Percentiles rank a stretch among this genome's conserved stretches.
phyloP scores from a whole-genome alignment of 257 asterid species.

The Ilex asprella region DNA sequence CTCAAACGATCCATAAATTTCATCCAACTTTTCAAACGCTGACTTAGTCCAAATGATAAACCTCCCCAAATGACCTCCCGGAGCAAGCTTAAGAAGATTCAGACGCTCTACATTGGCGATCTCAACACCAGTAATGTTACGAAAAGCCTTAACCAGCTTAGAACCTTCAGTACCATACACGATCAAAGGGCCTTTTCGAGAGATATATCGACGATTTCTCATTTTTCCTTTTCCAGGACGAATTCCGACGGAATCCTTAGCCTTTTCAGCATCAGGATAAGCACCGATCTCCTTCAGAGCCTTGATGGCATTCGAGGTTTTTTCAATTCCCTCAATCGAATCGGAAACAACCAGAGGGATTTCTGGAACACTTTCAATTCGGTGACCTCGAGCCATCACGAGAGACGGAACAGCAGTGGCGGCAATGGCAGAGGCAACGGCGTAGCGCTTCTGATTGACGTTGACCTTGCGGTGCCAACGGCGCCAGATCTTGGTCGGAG shows the following conservation, averaged over 20 bases:
- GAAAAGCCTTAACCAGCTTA: conserved; percentile 68
- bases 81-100: conserved; percentile 64
- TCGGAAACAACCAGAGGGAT: conserved; percentile 67
- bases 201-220: conserved; percentile 65
- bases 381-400: conserved; percentile 76
- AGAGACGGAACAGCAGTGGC: conserved; percentile 67
- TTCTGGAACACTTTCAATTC: conserved; percentile 62
- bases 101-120: conserved; percentile 62
- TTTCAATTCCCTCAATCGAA: conserved; percentile 60
- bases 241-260: conserved; percentile 56
- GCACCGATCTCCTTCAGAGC: conserved; percentile 67
- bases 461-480: conserved; percentile 63
- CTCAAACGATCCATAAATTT: conserved; percentile 60
- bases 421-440: conserved; percentile 69
- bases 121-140: conserved; percentile 75
- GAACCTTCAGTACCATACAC: conserved; percentile 84
- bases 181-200: conserved; percentile 69
- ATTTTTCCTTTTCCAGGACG: conserved; percentile 78
- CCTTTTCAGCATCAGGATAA: conserved; percentile 61
- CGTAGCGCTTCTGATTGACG: conserved; percentile 66
- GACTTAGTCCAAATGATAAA: conserved; percentile 72
- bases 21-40: conserved; percentile 72
- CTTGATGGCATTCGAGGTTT: conserved; percentile 59
- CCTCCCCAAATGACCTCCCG: conserved; percentile 82
- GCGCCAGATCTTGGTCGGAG: conserved; percentile 78